Evolutionary conservation across 2,329 filamentous ascomycete species (phyloP).

Genomic region (Leptographium wingfieldii): DNA sequence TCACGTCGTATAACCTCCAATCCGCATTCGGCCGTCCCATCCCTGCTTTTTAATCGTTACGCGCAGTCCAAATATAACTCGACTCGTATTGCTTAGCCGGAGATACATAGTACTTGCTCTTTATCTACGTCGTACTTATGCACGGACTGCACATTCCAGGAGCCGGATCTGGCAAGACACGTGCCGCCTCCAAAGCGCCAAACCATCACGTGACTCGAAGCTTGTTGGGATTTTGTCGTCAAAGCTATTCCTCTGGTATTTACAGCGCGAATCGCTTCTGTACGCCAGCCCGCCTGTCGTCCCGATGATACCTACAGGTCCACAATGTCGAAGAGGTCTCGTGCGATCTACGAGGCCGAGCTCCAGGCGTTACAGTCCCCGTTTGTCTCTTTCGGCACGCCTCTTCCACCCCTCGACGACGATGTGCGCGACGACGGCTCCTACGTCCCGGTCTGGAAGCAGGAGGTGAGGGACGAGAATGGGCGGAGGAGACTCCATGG

Average conservation of each 20-base stretch:
- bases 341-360: conserved; percentile 66
- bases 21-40: background rate
- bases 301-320: background rate
- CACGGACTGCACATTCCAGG: background rate
- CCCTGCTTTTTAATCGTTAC: background rate
- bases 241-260: background rate
- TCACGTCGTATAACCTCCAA: background rate
- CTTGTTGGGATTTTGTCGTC: background rate
- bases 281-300: background rate
- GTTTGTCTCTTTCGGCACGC: conserved; percentile 71
- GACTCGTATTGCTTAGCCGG: background rate
- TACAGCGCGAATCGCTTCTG: background rate
- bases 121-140: background rate
- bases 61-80: background rate
- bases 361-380: conserved; percentile 53
- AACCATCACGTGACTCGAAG: background rate
- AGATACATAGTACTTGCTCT: background rate
- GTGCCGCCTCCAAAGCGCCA: background rate
- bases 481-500: conserved; percentile 86
- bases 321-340: conserved; percentile 69
- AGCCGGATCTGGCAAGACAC: background rate
- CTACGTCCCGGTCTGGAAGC: conserved; percentile 94
- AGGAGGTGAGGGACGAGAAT: conserved; percentile 87
- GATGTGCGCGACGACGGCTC: conserved; percentile 77
- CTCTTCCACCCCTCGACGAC: conserved; percentile 65